Conservation (phyloP, 2,329 filamentous ascomycete genomes). For the Sarocladiaceae sp. region DNA sequence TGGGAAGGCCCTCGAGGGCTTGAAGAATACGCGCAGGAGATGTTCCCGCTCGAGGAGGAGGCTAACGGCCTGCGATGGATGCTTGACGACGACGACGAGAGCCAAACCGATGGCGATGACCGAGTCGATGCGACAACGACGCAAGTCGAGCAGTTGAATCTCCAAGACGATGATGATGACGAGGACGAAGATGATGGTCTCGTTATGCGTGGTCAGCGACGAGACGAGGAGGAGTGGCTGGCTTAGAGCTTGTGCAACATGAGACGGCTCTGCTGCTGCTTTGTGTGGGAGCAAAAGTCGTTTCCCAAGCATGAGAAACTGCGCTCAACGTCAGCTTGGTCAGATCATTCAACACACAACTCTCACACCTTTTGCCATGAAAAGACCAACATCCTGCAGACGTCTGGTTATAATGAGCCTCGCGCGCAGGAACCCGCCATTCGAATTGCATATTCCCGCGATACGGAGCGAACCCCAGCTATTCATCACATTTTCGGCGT, state of each 20-base stretch:
- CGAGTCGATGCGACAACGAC: slow-evolving; percentile 23
- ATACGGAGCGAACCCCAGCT: too few species aligned
- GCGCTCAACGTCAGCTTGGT: too few species aligned
- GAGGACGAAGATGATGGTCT: slow-evolving; percentile 53
- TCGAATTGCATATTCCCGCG: background rate
- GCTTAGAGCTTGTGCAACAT: slow-evolving; percentile 27
- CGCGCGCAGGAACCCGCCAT: too few species aligned
- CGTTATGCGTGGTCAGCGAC: slow-evolving; percentile 48
- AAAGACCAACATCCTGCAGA: too few species aligned
- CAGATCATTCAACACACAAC: too few species aligned
- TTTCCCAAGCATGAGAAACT: background rate
- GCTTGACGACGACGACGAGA: slow-evolving; percentile 46
- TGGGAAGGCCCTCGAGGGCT: slow-evolving; percentile 90
- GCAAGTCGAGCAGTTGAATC: slow-evolving; percentile 32
- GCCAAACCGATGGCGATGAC: slow-evolving; percentile 25
- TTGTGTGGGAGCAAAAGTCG: background rate
- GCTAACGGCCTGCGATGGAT: slow-evolving; percentile 95
- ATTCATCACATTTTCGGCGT: background rate
- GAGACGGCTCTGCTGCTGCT: background rate
- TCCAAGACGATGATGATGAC: slow-evolving; percentile 36
- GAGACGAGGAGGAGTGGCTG: slow-evolving; percentile 55
- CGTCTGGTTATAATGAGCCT: background rate
- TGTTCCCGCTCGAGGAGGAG: slow-evolving; percentile 90
- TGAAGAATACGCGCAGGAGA: slow-evolving; percentile 91
- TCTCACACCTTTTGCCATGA: too few species aligned